phyloP scores from a whole-genome alignment of 228 moss, liverwort and hornwort genomes.

The Sphagnum fallax region DNA sequence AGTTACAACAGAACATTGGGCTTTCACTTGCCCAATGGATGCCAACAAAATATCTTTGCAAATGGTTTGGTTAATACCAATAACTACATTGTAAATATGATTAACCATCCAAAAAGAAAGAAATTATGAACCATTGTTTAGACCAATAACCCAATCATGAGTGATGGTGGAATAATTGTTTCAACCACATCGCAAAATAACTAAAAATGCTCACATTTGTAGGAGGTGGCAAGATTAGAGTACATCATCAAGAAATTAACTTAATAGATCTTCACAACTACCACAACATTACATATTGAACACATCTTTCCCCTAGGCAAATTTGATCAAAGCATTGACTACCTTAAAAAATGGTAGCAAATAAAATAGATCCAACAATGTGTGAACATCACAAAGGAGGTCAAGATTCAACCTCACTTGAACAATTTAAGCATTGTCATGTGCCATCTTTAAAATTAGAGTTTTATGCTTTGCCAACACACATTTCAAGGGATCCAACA shows the following conservation, averaged over 20 bases:
- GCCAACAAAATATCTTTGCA: background rate
- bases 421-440: no score
- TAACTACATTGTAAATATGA: background rate
- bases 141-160: background rate
- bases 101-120: background rate
- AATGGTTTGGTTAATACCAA: background rate
- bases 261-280: background rate
- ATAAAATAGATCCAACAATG: no score
- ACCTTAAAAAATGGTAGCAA: background rate
- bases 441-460: no score
- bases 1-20: background rate
- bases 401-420: no score
- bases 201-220: background rate
- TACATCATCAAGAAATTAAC: background rate
- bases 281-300: background rate
- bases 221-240: background rate
- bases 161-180: background rate
- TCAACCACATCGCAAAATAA: background rate
- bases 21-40: background rate
- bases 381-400: no score
- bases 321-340: background rate
- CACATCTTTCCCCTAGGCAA: background rate
- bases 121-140: background rate
- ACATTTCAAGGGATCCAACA: no score
- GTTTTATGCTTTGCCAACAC: no score